Base-by-base conservation (phyloP, 2,329 filamentous ascomycete species). In the Thielaviopsis punctulata region DNA sequence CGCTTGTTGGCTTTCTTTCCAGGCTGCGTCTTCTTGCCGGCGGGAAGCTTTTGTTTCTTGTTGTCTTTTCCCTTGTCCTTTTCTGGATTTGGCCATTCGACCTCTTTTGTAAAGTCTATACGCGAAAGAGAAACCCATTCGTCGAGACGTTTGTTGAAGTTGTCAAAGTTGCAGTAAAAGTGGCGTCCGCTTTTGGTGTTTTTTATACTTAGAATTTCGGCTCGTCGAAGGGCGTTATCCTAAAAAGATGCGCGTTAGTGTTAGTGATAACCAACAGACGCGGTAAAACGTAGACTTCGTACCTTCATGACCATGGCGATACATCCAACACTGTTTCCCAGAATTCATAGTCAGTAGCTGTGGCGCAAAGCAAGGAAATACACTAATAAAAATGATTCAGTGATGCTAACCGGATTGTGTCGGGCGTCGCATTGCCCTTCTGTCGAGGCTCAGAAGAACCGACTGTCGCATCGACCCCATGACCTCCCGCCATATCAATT, bases 101-200 rank as follows among this genome's bases (percentile, higher is more conserved):
- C 92, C 60, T 95, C 89, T 59, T 87, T 82, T 1, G 76, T 73
- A 54, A 98, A 82, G 64, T 96, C 87, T 58, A 98, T 86, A 33
- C 92, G 79, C 33, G 78, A 73, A 25, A 84, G 77, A 1, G 84
- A 75, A 9, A 98, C 82, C 92, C 92, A 98, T 72, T 98, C 92
- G 69, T 77, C 71, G 12, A 78, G 67, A 58, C 73, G 74, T 67
- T 96, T 96, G 69, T 96, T 96, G 77, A 95, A 96, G 62, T 94
- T 93, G 63, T 95, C 87, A 65, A 95, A 96, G 66, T 96, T 94
- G 61, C 94, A 93, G 66, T 95, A 95, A 63, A 90, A 95, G 52
- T 86, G 84, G 39, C 86, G 83, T 15, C 84, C 82, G 61, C 86
- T 90, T 66, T 93, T 93, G 21, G 86, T 84, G 55, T 89, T 86